Conservation (phyloP, 495 filamentous ascomycete genomes). For the Viridothelium virens region DNA sequence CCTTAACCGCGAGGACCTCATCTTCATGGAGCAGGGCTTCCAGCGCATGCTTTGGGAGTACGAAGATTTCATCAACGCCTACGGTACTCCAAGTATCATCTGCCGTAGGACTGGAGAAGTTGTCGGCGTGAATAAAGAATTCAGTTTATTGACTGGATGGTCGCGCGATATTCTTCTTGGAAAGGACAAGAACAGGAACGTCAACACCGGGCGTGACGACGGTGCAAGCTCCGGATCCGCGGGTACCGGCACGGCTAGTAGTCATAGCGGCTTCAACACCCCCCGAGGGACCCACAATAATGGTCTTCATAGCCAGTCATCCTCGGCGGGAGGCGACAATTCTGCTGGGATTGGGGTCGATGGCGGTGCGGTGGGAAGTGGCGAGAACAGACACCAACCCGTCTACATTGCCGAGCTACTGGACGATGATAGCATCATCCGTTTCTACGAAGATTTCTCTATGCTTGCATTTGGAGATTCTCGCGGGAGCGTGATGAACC, state of each 20-base stretch:
- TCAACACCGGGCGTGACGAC: constrained; percentile 54
- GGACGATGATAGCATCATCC: constrained; percentile 84
- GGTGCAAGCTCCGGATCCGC: constrained; percentile 28
- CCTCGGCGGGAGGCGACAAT: constrained; percentile 8
- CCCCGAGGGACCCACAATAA: constrained; percentile 35
- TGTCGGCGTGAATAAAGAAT: constrained; percentile 87
- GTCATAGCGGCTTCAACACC: constrained; percentile 40
- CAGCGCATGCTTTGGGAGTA: constrained; percentile 88
- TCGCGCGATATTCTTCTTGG: constrained; percentile 83
- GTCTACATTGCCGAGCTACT: constrained; percentile 87
- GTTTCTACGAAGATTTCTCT: constrained; percentile 95
- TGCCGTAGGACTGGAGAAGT: constrained; percentile 89
- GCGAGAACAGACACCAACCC: constrained; percentile 47
- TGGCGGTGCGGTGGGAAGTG: constrained; percentile 2
- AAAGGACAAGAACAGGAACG: constrained; percentile 79
- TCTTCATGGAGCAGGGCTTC: constrained; percentile 96
- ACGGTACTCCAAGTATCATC: constrained; percentile 82
- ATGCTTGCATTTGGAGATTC: constrained; percentile 84
- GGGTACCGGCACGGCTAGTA: constrained; percentile 27
- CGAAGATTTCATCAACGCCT: constrained; percentile 80
- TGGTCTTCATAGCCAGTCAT: constrained; percentile 13
- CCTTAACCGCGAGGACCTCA: constrained; percentile 73
- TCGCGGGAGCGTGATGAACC: constrained; percentile 65
- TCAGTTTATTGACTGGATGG: constrained; percentile 90
- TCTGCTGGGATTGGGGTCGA: constrained; percentile 14